Evolutionary conservation across 2,329 filamentous ascomycete genomes (phyloP), one percentile per base, ranked within the genome.

Genomic region (Lachnellula suecica): DNA sequence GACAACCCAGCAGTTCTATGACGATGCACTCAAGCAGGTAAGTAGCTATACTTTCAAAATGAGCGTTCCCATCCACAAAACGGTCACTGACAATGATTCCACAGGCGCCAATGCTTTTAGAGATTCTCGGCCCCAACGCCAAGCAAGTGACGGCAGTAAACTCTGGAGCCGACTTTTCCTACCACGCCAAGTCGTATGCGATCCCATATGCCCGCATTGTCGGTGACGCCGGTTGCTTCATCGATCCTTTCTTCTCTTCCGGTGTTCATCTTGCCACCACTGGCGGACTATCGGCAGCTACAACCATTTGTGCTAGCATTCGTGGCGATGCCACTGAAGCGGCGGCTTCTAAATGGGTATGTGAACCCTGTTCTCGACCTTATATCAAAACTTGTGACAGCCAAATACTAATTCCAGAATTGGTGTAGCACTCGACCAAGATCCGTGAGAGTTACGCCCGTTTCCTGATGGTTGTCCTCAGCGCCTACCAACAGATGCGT

Each of bases 151-250:
- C 67, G 0, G 64, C 71, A 0, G 52, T 77, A 54, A 73, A 72
- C 52, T 61, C 66, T 0, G 75, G 73, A 1, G 73, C 74, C 0
- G 76, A 79, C 60, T 79, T 65, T 63, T 79, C 75, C 1, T 78
- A 79, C 59, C 73, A 64, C 43, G 70, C 77, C 6, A 68, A 70
- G 0, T 51, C 61, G 0, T 79, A 79, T 55, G 70, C 73, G 1
- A 47, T 62, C n/a, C 69, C 70, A 0, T 48, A 73, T 48, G 35
- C 61, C 9, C 66, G 70, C n/a, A 62, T 72, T n/a, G 63, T 59
- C 7, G 70, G 71, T 2, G 69, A 73, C 53, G 69, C 69, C 0
- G 70, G 68, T 2, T 72, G 67, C 53, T 73, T 73, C 54, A 71
- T 73, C 46, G 70, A 72, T 49, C 69, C 70, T 2, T 66, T 63